phyloP scores from a whole-genome alignment of 768 basidiomycete species.

The Hypholoma sublateritium region DNA sequence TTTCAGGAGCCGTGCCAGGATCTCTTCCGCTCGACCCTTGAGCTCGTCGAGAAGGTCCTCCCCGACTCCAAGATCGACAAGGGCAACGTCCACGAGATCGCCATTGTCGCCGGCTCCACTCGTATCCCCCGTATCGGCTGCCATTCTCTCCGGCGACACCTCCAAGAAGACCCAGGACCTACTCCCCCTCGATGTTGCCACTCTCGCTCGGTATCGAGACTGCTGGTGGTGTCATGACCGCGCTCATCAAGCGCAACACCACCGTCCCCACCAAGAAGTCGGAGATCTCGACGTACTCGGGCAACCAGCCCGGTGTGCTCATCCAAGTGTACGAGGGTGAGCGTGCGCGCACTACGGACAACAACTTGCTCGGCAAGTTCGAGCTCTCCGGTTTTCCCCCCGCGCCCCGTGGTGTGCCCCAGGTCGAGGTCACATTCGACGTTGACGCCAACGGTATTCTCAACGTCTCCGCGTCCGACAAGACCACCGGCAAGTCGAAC shows the following conservation, averaged over 20 bases:
- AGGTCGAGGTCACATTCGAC: slow-evolving; percentile 90
- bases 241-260: slow-evolving; percentile 97
- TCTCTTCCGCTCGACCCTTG: not conserved
- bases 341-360: slow-evolving; percentile 85
- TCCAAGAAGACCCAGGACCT: slow-evolving; percentile 98
- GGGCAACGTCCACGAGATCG: not conserved
- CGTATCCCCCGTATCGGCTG: slow-evolving; percentile 45
- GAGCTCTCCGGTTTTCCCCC: slow-evolving; percentile 89
- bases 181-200: slow-evolving; percentile 90
- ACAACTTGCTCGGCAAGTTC: slow-evolving; percentile 88
- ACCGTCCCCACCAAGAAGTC: slow-evolving; percentile 99
- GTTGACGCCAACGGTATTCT: slow-evolving; percentile 85
- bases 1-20: not conserved
- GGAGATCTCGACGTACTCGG: slow-evolving; percentile 94
- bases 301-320: slow-evolving; percentile 90
- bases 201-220: slow-evolving; percentile 98
- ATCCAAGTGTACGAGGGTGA: slow-evolving; percentile 99
- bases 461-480: slow-evolving; percentile 80
- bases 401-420: slow-evolving; percentile 85
- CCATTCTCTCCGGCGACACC: slow-evolving; percentile 95
- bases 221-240: slow-evolving; percentile 98
- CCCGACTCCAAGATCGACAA: not conserved
- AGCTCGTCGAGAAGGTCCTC: not conserved
- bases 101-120: not conserved
- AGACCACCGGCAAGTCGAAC: slow-evolving; percentile 75